Evolutionary conservation across 192 early-diverging fungal species (phyloP).

Genomic region (Glomus cerebriforme): DNA sequence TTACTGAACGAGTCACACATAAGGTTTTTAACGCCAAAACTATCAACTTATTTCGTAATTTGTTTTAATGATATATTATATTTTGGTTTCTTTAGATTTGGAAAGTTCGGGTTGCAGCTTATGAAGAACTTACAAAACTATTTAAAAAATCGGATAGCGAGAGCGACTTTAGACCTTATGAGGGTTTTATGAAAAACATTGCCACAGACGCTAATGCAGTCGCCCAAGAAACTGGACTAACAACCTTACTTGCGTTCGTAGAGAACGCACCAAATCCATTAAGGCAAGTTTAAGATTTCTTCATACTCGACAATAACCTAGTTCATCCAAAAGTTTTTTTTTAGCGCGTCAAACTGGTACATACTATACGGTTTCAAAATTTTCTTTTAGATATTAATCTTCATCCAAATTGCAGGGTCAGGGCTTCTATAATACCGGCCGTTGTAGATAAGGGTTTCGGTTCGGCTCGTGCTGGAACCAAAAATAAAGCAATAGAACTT

Average conservation of each 20-base stretch:
- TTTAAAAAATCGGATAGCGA: conserved; percentile 69
- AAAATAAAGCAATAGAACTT: conserved; percentile 74
- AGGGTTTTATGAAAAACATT: conserved; percentile 77
- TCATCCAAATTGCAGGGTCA: conserved; percentile 48
- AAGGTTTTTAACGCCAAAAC: conserved; percentile 57
- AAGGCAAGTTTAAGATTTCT: conserved; percentile 46
- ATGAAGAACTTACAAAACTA: conserved; percentile 73
- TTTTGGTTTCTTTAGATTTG: conserved; percentile 64
- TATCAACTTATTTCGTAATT: background rate
- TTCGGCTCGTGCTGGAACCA: conserved; percentile 79
- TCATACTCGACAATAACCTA: background rate
- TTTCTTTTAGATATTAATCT: background rate
- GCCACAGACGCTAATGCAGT: conserved; percentile 85
- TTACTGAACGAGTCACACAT: conserved; percentile 78
- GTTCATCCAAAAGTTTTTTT: conserved; percentile 13
- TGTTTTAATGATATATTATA: conserved; percentile 33
- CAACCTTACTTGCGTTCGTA: conserved; percentile 75
- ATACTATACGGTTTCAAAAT: background rate
- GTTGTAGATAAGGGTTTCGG: conserved; percentile 88
- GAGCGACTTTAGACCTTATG: conserved; percentile 69
- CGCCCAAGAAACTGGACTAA: conserved; percentile 85
- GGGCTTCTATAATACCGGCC: conserved; percentile 69
- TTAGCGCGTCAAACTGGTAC: background rate
- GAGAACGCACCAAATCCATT: conserved; percentile 77
- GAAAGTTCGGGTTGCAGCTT: conserved; percentile 90